These are phyloP conservation scores for Cercospora sp. DNA, from an alignment of 2,329 filamentous ascomycete genomes.

Conservation along the genomic window DNA sequence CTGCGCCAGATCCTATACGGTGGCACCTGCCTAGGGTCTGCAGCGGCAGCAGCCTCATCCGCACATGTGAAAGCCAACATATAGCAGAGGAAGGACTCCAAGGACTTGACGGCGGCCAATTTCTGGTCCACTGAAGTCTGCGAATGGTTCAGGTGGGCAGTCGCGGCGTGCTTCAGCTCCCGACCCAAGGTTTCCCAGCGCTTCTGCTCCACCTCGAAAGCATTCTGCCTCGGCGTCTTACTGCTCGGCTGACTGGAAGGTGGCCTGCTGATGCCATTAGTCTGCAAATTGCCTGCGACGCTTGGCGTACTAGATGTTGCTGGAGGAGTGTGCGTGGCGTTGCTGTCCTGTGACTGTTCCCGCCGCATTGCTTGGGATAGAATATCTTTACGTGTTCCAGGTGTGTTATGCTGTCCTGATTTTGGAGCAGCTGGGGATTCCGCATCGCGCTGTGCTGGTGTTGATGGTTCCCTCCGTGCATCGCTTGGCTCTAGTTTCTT, in stretches of 20 bases:
- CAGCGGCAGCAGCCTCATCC: conserved; percentile 31
- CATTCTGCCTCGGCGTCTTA: conserved; percentile 38
- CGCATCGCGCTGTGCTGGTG: conserved; percentile 28
- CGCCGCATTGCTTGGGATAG: conserved; percentile 32
- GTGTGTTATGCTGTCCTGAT: conserved; percentile 29
- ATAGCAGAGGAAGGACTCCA: conserved; percentile 50
- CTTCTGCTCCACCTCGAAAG: conserved; percentile 43
- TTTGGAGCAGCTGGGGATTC: conserved; percentile 30
- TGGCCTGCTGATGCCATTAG: conserved; percentile 24
- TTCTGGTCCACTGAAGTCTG: conserved; percentile 24
- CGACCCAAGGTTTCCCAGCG: conserved; percentile 47
- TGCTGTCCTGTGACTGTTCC: conserved; percentile 32
- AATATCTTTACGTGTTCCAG: conserved; percentile 34
- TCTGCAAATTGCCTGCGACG: conserved; percentile 18
- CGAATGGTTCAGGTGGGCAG: conserved; percentile 36
- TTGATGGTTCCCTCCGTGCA: conserved; percentile 30
- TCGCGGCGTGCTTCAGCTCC: conserved; percentile 49
- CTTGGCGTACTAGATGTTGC: conserved; percentile 30
- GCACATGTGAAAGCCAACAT: conserved; percentile 39
- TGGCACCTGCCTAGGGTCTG: conserved; percentile 32
- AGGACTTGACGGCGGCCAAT: conserved; percentile 42
- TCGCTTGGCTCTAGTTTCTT: conserved; percentile 28
- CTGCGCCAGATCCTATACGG: conserved; percentile 31
- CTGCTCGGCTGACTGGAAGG: conserved; percentile 29
- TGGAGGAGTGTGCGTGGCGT: conserved; percentile 30